phyloP scores from a whole-genome alignment of 2,329 filamentous ascomycete species.

The Juglanconis juglandina region DNA sequence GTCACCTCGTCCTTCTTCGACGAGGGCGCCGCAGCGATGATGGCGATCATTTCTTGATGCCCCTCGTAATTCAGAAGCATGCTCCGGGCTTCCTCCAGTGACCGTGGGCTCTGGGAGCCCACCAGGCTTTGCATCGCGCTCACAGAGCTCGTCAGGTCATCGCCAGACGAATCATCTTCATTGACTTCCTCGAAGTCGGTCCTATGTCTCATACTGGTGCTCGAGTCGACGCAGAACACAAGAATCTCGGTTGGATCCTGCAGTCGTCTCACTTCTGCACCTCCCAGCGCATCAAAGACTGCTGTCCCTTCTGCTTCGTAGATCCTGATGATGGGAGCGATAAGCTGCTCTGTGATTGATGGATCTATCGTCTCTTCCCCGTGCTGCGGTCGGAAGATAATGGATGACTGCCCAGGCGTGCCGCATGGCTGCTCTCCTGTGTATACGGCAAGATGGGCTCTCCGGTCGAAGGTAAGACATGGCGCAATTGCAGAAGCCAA shows the following conservation, averaged over 20 bases:
- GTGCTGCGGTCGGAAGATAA: conserved; percentile 5
- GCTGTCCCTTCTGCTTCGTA: conserved; percentile 1
- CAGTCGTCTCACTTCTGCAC: background rate
- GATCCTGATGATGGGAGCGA: background rate
- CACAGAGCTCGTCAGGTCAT: too few species aligned
- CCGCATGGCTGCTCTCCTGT: conserved; percentile 9
- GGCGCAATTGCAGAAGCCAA: background rate
- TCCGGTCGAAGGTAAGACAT: conserved; percentile 7
- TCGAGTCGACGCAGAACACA: conserved; percentile 6
- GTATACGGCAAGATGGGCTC: conserved; percentile 5
- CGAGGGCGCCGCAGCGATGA: background rate
- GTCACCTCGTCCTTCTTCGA: background rate
- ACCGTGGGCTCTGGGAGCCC: background rate
- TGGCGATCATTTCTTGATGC: background rate
- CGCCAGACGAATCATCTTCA: too few species aligned
- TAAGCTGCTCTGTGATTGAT: conserved; percentile 2
- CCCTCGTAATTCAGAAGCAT: background rate
- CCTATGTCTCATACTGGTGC: background rate
- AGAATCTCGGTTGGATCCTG: conserved; percentile 4
- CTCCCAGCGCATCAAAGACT: background rate
- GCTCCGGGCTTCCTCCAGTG: background rate
- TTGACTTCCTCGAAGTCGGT: background rate
- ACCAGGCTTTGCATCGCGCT: too few species aligned
- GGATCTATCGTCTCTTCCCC: conserved; percentile 6
- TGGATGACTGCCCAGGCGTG: background rate